Base-by-base conservation (phyloP, 352 stramenopile species). In the Phytophthora foliorum region DNA sequence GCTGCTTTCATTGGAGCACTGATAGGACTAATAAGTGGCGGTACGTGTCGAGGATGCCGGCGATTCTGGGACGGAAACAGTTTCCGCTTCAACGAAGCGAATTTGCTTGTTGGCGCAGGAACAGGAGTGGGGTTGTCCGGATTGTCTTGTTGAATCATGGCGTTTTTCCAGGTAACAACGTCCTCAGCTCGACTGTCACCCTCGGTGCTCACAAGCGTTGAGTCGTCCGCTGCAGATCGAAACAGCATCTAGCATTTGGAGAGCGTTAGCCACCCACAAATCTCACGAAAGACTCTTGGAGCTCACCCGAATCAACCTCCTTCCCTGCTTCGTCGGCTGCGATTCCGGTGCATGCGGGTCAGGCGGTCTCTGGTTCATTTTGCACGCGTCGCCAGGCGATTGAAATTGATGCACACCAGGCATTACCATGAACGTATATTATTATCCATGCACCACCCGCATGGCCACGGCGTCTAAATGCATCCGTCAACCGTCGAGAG, bases 61-160 rank as follows among this genome's bases (percentile, higher is more conserved):
- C 82, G 82, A 65, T 84, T 80, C 17, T 73, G 72, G 16, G 69
- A 81, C 11, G 80, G 80, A 49, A 90, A 90, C 1, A 90, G 39
- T 32, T 89, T 89, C 6, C 82, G 68, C 60, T 89, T 89, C 52
- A 90, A 54, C 11, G 70, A 69, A 39, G 71, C 69, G 53, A 90
- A 85, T 65, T 81, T 86, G 41, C 61, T 71, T 13, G 49, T 65
- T 9, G 34, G 6, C 49, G 21, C 22, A 41, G 61, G 29, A 53
- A 56, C 36, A 67, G 27, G 19, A 38, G 46, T 38, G 8, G 67
- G 63, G 5, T 66, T 63, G 41, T 51, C 49, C 8, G 7, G 25
- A 45, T 41, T 32, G 14, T 46, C 24, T 32, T 53, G 57, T 8
- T 48, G 19, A 16, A 54, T 31, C 10, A 19, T 39, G 25, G 46